Base-by-base conservation (phyloP, 495 filamentous ascomycete species). In the Aspergillus nidulans region DNA sequence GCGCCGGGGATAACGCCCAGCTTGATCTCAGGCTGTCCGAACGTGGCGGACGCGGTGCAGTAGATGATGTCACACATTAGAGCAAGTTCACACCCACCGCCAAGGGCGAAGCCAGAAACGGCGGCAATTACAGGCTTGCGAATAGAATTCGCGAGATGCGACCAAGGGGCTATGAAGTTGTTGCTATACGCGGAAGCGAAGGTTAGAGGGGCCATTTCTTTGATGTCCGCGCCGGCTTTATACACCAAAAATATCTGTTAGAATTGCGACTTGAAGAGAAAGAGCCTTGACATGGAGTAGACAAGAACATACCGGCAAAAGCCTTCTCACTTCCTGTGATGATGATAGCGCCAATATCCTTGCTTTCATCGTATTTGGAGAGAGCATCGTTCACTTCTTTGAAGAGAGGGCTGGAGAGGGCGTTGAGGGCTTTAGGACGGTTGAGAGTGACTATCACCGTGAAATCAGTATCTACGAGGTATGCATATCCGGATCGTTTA, bases 11-110 rank as follows among this genome's bases (percentile, higher is more conserved):
- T 92, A 0, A 85, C 85, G 15, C 94, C 94, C 4, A 98, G 78
- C 69, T 89, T 95, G 76, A 98, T 91, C 77, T 98, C 94, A 4
- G 94, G 94, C 75, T 97, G 94, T 0, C 94, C 94, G 63, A 98
- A 96, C 49, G 85, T 90, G 50, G 94, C 92, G 6, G 63, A 80
- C 23, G 81, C 69, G 8, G 88, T 89, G 76, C 89, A 94, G 80
- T 97, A 97, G 45, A 98, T 66, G 62, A 98, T 86, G 69, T 98
- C 94, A 61, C 85, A 85, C 92, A 97, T 98, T 69, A 98, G 82
- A n/a, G 94, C 94, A 9, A 98, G 82, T 76, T 98, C 94, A 69
- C 94, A 98, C 24, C 94, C 94, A 12, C 94, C 94, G 38, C 94
- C 94, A 15, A 97, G 82, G 19, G 94, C 94, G 67, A 96, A 90